Conservation (phyloP, 1,284 basidiomycete genomes). For the Chalciporus sp. region DNA sequence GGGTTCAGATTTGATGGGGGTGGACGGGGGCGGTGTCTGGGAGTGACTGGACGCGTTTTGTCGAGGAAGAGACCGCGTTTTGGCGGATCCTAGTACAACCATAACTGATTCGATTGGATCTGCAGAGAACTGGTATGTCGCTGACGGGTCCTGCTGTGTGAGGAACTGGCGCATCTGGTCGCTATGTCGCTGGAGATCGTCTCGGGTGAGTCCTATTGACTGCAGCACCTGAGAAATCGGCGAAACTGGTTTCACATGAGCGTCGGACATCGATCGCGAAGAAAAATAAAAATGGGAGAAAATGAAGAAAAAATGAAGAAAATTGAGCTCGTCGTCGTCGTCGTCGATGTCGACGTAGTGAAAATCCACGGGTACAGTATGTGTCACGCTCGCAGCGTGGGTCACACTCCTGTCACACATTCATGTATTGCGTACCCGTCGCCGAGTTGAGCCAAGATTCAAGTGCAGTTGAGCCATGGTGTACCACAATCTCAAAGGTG, state of each 20-base stretch:
- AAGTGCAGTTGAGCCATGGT: conserved; percentile 52
- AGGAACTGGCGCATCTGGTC: conserved; percentile 76
- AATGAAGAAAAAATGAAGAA: neutral
- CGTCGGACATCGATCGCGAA: conserved; percentile 23
- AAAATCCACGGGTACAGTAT: conserved; percentile 12
- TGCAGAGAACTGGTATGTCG: conserved; percentile 46
- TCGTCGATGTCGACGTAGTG: conserved; percentile 22
- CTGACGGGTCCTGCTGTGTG: conserved; percentile 48
- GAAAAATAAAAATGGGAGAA: neutral
- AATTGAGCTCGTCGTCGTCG: conserved; percentile 12
- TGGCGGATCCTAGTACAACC: conserved; percentile 45
- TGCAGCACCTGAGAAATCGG: conserved; percentile 69
- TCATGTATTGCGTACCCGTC: conserved; percentile 24
- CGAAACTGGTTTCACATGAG: conserved; percentile 35
- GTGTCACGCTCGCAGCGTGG: neutral
- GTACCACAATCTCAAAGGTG: conserved; percentile 92
- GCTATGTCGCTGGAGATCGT: conserved; percentile 65
- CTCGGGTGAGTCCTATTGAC: conserved; percentile 68
- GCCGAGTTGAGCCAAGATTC: neutral
- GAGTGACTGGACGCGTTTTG: conserved; percentile 43
- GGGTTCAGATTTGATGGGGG: conserved; percentile 64
- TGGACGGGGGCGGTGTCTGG: conserved; percentile 45
- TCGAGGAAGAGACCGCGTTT: conserved; percentile 53
- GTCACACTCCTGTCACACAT: conserved; percentile 28
- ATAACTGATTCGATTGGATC: conserved; percentile 38